Evolutionary conservation across 2,329 filamentous ascomycete species (phyloP).

Genomic region (Emericellopsis atlantica): DNA sequence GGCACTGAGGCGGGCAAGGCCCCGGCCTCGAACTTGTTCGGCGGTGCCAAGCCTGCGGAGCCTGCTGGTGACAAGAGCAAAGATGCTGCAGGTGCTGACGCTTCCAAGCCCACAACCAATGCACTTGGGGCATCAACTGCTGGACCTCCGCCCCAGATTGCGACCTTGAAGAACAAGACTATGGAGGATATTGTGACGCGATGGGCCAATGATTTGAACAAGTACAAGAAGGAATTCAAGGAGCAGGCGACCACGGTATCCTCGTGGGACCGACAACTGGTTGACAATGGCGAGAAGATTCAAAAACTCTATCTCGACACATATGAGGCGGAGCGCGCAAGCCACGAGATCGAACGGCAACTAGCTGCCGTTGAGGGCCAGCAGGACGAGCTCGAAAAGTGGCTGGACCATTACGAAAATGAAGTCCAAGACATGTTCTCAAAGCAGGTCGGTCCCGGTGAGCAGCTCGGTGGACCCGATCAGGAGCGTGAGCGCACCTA

Average conservation of each 20-base stretch:
- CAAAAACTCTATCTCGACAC: slow-evolving; percentile 86
- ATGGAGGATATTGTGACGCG: slow-evolving; percentile 98
- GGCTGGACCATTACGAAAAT: slow-evolving; percentile 81
- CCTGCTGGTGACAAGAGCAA: slow-evolving; percentile 9
- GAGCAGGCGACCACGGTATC: slow-evolving; percentile 78
- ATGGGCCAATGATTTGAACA: slow-evolving; percentile 89
- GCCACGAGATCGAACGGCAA: slow-evolving; percentile 87
- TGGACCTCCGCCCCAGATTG: slow-evolving; percentile 73
- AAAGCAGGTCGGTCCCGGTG: slow-evolving; percentile 62
- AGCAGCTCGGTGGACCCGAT: slow-evolving; percentile 75
- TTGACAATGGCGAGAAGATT: slow-evolving; percentile 91
- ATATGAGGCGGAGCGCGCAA: slow-evolving; percentile 86
- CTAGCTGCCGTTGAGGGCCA: slow-evolving; percentile 80
- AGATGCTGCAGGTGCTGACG: slow-evolving; percentile 9
- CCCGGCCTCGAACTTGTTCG: slow-evolving; percentile 15
- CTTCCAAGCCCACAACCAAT: slow-evolving; percentile 19
- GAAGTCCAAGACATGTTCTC: slow-evolving; percentile 84
- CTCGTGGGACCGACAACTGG: slow-evolving; percentile 81
- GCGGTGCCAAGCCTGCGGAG: slow-evolving; percentile 16
- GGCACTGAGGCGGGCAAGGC: slow-evolving; percentile 10
- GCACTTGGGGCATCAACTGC: slow-evolving; percentile 59
- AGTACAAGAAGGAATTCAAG: slow-evolving; percentile 96
- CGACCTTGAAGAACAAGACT: slow-evolving; percentile 91
- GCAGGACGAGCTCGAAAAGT: slow-evolving; percentile 78
- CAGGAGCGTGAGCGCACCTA: slow-evolving; percentile 94